Evolutionary conservation across 768 basidiomycete species (phyloP).

Genomic region (Suillus subalutaceus): DNA sequence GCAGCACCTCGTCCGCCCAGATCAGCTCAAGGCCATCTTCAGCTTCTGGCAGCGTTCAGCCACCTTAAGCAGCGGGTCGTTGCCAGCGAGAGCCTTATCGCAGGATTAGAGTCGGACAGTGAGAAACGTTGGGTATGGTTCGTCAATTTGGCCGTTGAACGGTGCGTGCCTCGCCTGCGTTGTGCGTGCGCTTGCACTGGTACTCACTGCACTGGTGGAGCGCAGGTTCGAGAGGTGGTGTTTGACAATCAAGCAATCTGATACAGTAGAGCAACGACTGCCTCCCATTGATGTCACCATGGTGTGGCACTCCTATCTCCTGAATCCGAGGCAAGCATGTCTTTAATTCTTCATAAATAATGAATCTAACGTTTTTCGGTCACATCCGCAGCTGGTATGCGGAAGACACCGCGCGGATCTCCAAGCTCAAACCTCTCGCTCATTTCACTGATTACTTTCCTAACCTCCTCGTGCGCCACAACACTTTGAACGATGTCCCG

Average conservation of each 20-base stretch:
- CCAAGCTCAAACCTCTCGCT: conserved; percentile 2
- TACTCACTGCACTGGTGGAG: background rate
- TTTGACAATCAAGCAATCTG: conserved; percentile 7
- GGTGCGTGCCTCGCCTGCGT: conserved; percentile 21
- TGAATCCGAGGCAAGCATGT: conserved; percentile 37
- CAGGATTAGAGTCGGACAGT: conserved; percentile 25
- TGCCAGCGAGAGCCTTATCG: conserved; percentile 18
- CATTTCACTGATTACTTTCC: conserved; percentile 14
- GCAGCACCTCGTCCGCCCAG: conserved; percentile 21
- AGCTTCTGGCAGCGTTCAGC: conserved; percentile 31
- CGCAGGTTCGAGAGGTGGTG: conserved; percentile 41
- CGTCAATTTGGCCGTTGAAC: conserved; percentile 40
- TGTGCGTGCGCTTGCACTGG: background rate
- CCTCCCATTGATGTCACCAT: conserved; percentile 44
- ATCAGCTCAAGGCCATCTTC: conserved; percentile 36
- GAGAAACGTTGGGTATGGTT: conserved; percentile 43
- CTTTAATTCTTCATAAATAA: background rate
- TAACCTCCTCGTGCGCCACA: conserved; percentile 15
- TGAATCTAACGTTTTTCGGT: background rate
- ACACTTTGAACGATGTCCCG: background rate
- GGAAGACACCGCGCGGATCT: conserved; percentile 19
- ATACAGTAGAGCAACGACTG: conserved; percentile 14
- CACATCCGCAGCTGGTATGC: conserved; percentile 26
- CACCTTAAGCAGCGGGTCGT: conserved; percentile 22
- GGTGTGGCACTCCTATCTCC: conserved; percentile 44